phyloP scores from a whole-genome alignment of 768 basidiomycete species.

The Pulveroboletus sp. region DNA sequence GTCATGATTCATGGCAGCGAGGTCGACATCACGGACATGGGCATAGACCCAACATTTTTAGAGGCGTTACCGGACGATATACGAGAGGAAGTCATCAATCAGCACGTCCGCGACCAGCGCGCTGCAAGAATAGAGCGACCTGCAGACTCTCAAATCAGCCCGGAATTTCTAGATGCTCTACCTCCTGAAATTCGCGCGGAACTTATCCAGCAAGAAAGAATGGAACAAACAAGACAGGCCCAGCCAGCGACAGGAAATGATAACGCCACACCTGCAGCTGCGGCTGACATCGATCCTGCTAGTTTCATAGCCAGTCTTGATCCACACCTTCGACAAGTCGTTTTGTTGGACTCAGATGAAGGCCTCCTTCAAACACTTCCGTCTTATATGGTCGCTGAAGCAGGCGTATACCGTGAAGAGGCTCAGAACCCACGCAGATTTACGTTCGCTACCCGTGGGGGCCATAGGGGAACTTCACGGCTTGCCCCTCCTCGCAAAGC shows the following conservation, averaged over 20 bases:
- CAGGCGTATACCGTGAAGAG: conserved; percentile 65
- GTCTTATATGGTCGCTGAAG: conserved; percentile 84
- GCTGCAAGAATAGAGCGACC: conserved; percentile 73
- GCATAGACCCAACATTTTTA: conserved; percentile 96
- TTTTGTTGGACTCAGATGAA: conserved; percentile 86
- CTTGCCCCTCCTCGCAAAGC: conserved; percentile 45
- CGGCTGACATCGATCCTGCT: conserved; percentile 81
- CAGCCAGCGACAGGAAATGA: conserved; percentile 31
- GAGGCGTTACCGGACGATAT: conserved; percentile 98
- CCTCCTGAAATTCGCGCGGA: conserved; percentile 97
- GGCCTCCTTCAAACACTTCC: conserved; percentile 80
- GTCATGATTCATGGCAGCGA: conserved; percentile 89
- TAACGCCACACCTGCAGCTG: conserved; percentile 34
- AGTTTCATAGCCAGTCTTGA: conserved; percentile 92
- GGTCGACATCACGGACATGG: conserved; percentile 97
- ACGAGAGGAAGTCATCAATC: conserved; percentile 96
- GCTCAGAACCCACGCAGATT: conserved; percentile 35
- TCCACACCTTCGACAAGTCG: conserved; percentile 85
- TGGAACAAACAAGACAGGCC: conserved; percentile 70
- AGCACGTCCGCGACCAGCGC: conserved; percentile 91
- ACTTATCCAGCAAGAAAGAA: conserved; percentile 91
- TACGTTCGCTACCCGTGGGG: conserved; percentile 30
- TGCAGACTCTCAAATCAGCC: conserved; percentile 84
- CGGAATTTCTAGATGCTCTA: conserved; percentile 94
- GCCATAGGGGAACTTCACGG: conserved; percentile 24